These are phyloP conservation scores for Lycium ferocissimum DNA, from an alignment of 257 asterid genomes.

Conservation along the genomic window DNA sequence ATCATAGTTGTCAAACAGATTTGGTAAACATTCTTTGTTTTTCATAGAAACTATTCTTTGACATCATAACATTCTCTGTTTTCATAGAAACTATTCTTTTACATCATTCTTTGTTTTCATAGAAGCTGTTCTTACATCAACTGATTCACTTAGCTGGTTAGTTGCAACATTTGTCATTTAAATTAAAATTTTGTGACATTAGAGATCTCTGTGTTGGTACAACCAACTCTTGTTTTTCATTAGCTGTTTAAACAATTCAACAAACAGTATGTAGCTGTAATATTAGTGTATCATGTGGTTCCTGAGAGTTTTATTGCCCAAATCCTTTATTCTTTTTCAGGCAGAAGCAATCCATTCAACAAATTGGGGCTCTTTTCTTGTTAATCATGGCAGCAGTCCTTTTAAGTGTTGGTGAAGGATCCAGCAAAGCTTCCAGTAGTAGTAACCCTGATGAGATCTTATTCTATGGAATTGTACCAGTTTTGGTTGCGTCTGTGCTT, in stretches of 20 bases:
- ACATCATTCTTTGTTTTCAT: background rate
- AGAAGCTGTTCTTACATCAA: background rate
- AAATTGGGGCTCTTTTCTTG: conserved; percentile 92
- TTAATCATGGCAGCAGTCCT: conserved; percentile 89
- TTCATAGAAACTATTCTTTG: background rate
- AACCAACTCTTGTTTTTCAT: background rate
- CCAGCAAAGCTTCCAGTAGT: conserved; percentile 71
- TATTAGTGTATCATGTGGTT: background rate
- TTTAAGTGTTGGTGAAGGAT: conserved; percentile 91
- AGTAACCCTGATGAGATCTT: conserved; percentile 71
- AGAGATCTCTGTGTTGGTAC: background rate
- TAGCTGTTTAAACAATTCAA: background rate
- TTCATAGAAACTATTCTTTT: background rate
- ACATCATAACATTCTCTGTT: background rate
- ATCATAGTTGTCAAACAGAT: conserved; percentile 4
- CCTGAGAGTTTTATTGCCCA: background rate
- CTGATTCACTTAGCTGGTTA: conserved; percentile 8
- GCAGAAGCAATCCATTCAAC: conserved; percentile 90
- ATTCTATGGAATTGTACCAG: conserved; percentile 84
- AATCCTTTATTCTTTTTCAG: conserved; percentile 44
- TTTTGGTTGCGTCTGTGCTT: conserved; percentile 89
- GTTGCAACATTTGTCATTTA: background rate
- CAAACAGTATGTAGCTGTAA: background rate
- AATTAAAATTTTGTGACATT: background rate
- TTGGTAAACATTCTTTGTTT: background rate